Base-by-base conservation (phyloP, 2,329 filamentous ascomycete genomes). In the Ophiostoma ulmi region DNA sequence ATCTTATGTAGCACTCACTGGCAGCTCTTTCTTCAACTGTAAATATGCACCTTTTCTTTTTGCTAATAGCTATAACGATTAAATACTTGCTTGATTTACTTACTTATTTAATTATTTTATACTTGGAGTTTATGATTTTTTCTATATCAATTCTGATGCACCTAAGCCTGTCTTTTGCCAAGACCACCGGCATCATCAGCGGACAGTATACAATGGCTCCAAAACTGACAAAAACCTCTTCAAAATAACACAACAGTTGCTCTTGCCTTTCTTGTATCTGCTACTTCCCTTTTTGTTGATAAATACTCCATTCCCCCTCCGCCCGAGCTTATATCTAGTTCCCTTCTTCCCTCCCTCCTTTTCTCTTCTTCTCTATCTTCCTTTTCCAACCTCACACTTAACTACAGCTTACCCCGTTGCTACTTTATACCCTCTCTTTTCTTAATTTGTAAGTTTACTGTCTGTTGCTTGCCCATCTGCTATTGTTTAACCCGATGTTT, bases 261-360 rank as follows among this genome's bases (percentile, higher is more conserved):
- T 36, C 35, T 20, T 61, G 55, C 63, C 38, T 67, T 31, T 65
- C 69, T 70, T 52, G 64, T 36, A 64, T 20, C n/a, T 20, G 20
- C 14, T n/a, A 17, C 36, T 13, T 39, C 52, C 65, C 38, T 4
- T 66, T 71, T 44, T 69, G 70, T 61, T 26, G 26, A 69, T 71
- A 71, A 71, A 71, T 71, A 71, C 70, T 41, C 48, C 63, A 67
- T 71, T 39, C 67, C 44, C 69, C 55, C 67, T 68, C 41, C 26
- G n/a, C 26, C 48, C 63, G 44, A 69, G 36, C 67, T 48, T 48
- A n/a, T 48, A 48, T n/a, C 64, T 67, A 68, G 52, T 64, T 17
- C 52, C 22, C 52, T 58, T 13, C 68, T 67, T 58, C 52, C 52
- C 52, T 58, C 22, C 68, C 64, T 63, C 5, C n/a, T 55, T 48